A percentile compares a stretch with the other conserved stretches of the same genome.
Evolutionary conservation across 129 eudicot genomes (phyloP).

Genomic region (Centaurea solstitialis): DNA sequence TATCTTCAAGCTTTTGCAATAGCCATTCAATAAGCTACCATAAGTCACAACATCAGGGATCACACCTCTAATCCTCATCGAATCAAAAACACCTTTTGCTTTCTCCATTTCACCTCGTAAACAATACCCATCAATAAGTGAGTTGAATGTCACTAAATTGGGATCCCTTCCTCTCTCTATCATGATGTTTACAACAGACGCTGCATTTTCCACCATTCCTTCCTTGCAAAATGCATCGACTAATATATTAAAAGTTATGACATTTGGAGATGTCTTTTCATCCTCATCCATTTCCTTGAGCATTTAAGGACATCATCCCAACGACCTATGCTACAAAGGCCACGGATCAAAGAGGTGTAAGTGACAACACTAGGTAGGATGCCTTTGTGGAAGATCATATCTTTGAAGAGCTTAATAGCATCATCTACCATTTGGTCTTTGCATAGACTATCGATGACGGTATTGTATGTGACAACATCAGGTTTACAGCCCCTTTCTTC

Average conservation of each 20-base stretch:
- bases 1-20: no score
- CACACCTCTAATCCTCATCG: not conserved
- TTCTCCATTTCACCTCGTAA: not conserved
- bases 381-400: no score
- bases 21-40: no score
- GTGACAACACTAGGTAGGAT: not conserved
- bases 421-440: no score
- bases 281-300: not conserved
- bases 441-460: no score
- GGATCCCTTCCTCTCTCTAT: not conserved
- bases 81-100: not conserved
- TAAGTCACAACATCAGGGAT: no score
- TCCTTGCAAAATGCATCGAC: not conserved
- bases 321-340: not conserved
- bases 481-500: no score
- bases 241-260: not conserved
- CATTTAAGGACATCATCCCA: not conserved
- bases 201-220: not conserved
- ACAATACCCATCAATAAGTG: constrained; percentile 8
- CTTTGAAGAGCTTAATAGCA: no score
- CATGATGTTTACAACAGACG: not conserved
- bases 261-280: not conserved
- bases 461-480: no score
- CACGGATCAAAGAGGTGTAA: not conserved
- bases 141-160: not conserved